These are phyloP conservation scores for Penicillium sp. DNA, from an alignment of 2,329 filamentous ascomycete species.

Conservation along the genomic window DNA sequence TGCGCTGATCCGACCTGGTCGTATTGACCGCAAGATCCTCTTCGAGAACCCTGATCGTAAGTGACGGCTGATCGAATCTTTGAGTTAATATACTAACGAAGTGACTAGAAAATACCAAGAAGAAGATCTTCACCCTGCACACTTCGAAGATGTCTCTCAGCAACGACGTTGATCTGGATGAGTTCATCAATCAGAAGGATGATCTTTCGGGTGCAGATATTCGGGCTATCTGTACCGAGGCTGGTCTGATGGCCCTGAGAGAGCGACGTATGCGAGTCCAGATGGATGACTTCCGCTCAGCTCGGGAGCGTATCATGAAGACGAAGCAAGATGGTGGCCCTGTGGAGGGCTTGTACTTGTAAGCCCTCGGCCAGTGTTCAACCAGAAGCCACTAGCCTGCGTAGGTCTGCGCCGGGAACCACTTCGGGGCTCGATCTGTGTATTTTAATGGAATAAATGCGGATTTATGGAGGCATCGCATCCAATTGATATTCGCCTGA, in stretches of 20 bases:
- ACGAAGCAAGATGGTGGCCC: slow-evolving; percentile 99
- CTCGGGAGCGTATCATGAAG: slow-evolving; percentile 90
- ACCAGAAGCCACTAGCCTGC: background rate
- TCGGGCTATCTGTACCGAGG: slow-evolving; percentile 97
- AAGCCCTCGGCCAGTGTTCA: slow-evolving; percentile 42
- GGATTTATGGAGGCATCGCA: slow-evolving; percentile 13
- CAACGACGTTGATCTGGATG: slow-evolving; percentile 95
- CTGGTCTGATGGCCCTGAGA: slow-evolving; percentile 86
- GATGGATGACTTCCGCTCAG: slow-evolving; percentile 95
- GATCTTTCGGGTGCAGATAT: slow-evolving; percentile 96
- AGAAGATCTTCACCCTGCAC: slow-evolving; percentile 98
- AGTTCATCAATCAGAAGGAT: slow-evolving; percentile 98
- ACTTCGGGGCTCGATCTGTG: slow-evolving; percentile 17
- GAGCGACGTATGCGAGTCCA: slow-evolving; percentile 97
- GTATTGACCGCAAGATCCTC: slow-evolving; percentile 96
- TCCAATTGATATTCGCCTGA: slow-evolving; percentile 5
- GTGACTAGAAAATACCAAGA: slow-evolving; percentile 70
- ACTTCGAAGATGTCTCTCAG: slow-evolving; percentile 98
- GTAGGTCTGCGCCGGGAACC: slow-evolving; percentile 3
- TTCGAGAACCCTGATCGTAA: slow-evolving; percentile 69
- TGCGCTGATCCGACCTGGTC: slow-evolving; percentile 89
- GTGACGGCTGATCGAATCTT: slow-evolving; percentile 24
- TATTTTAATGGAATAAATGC: slow-evolving; percentile 26
- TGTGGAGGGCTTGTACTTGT: slow-evolving; percentile 91
- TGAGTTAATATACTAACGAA: slow-evolving; percentile 22